Evolutionary conservation across 345 rosid genomes (phyloP).

Genomic region (Euphorbia tirucalli): DNA sequence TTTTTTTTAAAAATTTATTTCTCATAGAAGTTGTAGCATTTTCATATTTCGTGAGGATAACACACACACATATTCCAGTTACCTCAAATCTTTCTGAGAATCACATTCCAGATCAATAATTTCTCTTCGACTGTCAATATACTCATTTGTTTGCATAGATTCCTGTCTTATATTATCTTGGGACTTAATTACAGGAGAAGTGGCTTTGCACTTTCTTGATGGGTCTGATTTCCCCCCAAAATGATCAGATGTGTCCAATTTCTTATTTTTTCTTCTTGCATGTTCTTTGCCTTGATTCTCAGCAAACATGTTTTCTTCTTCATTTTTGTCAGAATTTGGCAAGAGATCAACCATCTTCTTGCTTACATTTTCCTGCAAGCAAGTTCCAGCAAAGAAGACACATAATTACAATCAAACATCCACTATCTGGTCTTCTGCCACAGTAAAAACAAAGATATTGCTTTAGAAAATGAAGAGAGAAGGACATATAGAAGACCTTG

Average conservation of each 20-base stretch:
- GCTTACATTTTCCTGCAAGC: slow-evolving; percentile 48
- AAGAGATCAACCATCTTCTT: slow-evolving; percentile 32
- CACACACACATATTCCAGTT: too few species aligned
- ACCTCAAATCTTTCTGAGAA: slow-evolving; percentile 53
- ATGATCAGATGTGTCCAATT: slow-evolving; percentile 33
- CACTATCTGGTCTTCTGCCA: slow-evolving; percentile 2
- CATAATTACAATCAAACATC: slow-evolving; percentile 5
- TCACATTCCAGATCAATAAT: slow-evolving; percentile 52
- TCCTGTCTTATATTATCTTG: slow-evolving; percentile 34
- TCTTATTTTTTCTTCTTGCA: slow-evolving; percentile 34
- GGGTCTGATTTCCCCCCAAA: slow-evolving; percentile 25
- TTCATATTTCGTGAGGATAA: neutral
- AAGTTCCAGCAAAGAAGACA: slow-evolving; percentile 30
- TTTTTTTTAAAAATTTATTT: neutral
- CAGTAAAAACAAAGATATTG: neutral
- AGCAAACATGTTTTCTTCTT: slow-evolving; percentile 25
- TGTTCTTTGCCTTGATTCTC: slow-evolving; percentile 26
- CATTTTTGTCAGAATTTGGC: slow-evolving; percentile 24
- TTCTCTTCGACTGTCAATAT: slow-evolving; percentile 33
- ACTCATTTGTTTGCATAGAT: slow-evolving; percentile 36
- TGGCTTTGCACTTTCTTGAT: slow-evolving; percentile 26
- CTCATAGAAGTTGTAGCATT: neutral
- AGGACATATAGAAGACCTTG: slow-evolving; percentile 48
- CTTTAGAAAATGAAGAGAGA: neutral
- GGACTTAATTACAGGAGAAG: slow-evolving; percentile 28